Evolutionary conservation across 2,329 filamentous ascomycete genomes (phyloP).

Genomic region (Phaeosphaeria sp.): DNA sequence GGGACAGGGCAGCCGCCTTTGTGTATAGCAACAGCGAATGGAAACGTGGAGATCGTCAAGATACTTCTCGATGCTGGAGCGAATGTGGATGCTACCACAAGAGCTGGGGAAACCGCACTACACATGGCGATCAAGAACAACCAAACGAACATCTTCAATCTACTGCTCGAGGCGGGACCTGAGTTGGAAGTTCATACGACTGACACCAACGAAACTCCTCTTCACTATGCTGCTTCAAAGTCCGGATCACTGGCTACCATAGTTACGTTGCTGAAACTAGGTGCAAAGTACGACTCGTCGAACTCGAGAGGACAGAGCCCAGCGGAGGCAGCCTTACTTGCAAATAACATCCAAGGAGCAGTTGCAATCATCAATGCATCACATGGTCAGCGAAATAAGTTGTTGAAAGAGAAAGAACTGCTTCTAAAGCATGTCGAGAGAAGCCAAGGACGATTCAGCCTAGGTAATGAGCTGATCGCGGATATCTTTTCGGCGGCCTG

Average conservation of each 20-base stretch:
- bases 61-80: conserved; percentile 39
- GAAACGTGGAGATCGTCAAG: conserved; percentile 30
- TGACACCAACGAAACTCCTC: conserved; percentile 34
- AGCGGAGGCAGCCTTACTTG: conserved; percentile 35
- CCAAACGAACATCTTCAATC: conserved; percentile 31
- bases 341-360: conserved; percentile 36
- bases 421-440: conserved; percentile 38
- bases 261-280: conserved; percentile 31
- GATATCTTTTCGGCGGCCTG: conserved; percentile 42
- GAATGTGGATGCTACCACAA: conserved; percentile 26
- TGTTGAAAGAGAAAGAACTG: conserved; percentile 42
- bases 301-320: conserved; percentile 29
- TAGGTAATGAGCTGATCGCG: conserved; percentile 41
- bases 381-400: conserved; percentile 28
- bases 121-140: conserved; percentile 39
- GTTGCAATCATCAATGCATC: conserved; percentile 41
- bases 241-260: conserved; percentile 29
- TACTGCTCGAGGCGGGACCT: conserved; percentile 29
- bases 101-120: conserved; percentile 36
- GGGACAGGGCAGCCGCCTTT: conserved; percentile 31
- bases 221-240: conserved; percentile 42
- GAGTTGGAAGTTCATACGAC: conserved; percentile 30
- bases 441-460: conserved; percentile 32
- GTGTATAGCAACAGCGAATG: conserved; percentile 36
- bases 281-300: conserved; percentile 33